Conservation (phyloP, 1,284 basidiomycete species). For the Fomitopsis palustris region DNA sequence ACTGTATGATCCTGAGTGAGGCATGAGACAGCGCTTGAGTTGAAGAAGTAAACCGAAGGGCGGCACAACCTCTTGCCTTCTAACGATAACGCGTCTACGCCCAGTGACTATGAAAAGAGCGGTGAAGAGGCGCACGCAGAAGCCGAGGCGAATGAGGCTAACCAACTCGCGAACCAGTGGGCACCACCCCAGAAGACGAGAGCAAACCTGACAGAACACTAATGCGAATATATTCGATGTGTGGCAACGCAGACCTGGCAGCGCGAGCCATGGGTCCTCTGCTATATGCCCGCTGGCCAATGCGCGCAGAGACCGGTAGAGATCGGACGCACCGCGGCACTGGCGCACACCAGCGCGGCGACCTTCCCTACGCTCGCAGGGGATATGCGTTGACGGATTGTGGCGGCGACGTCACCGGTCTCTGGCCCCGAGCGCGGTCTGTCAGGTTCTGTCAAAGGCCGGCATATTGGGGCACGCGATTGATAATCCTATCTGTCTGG, state of each 20-base stretch:
- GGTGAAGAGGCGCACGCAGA: too few relatives aligned
- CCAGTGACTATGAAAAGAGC: too few relatives aligned
- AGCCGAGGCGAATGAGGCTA: too few relatives aligned
- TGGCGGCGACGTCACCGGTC: background rate
- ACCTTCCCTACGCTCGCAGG: too few relatives aligned
- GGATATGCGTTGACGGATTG: background rate
- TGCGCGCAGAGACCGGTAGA: background rate
- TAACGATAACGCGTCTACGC: too few relatives aligned
- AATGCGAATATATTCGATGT: background rate
- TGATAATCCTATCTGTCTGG: background rate
- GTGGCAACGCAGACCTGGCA: background rate
- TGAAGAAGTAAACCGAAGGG: too few relatives aligned
- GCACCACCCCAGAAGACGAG: too few relatives aligned
- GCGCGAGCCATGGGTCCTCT: background rate
- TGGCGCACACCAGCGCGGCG: background rate
- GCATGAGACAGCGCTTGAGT: too few relatives aligned
- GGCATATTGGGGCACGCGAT: background rate
- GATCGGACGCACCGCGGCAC: background rate
- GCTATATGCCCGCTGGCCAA: background rate
- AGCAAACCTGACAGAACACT: background rate
- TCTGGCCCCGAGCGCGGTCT: background rate
- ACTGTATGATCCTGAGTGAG: too few relatives aligned
- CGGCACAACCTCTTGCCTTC: too few relatives aligned
- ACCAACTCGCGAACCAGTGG: too few relatives aligned
- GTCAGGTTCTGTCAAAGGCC: background rate